These are phyloP conservation scores for Cercospora sojina DNA, from an alignment of 2,329 filamentous ascomycete genomes.

Conservation along the genomic window DNA sequence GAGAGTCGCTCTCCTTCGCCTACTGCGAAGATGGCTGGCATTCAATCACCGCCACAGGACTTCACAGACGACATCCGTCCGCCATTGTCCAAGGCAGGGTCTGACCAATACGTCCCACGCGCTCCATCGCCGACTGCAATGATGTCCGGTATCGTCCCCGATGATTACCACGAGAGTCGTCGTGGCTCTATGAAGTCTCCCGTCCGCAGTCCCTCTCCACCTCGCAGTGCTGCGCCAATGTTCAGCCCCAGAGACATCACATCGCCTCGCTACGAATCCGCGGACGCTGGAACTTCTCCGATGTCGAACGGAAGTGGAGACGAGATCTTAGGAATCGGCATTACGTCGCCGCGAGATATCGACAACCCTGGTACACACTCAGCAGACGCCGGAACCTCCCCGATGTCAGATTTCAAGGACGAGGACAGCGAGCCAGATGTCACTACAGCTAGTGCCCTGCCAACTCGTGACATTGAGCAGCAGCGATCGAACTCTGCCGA, in stretches of 20 bases:
- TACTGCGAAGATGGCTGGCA: constrained; percentile 9
- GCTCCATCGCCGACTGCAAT: constrained; percentile 15
- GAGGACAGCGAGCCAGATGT: constrained; percentile 11
- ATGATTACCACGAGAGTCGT: constrained; percentile 8
- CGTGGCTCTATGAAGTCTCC: constrained; percentile 9
- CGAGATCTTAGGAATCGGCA: constrained; percentile 4
- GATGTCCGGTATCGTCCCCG: constrained; percentile 19
- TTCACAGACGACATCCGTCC: constrained; percentile 10
- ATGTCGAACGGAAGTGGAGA: constrained; percentile 13
- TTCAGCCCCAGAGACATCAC: constrained; percentile 9
- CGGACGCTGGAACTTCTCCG: constrained; percentile 12
- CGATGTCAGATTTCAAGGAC: constrained; percentile 11
- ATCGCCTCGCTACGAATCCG: constrained; percentile 7
- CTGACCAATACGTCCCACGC: constrained; percentile 12
- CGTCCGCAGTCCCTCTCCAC: constrained; percentile 6
- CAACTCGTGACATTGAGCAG: constrained; percentile 11
- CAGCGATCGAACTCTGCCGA: constrained; percentile 10
- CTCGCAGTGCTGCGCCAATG: constrained; percentile 3
- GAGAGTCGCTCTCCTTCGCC: constrained; percentile 4
- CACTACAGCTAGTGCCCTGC: not conserved
- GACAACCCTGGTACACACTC: constrained; percentile 10
- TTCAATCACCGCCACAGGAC: not conserved
- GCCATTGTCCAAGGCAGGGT: constrained; percentile 12
- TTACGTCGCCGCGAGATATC: constrained; percentile 8
- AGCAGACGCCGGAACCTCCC: constrained; percentile 14